Conservation (phyloP, 2,329 filamentous ascomycete species). For the Byssochlamys sp. region DNA sequence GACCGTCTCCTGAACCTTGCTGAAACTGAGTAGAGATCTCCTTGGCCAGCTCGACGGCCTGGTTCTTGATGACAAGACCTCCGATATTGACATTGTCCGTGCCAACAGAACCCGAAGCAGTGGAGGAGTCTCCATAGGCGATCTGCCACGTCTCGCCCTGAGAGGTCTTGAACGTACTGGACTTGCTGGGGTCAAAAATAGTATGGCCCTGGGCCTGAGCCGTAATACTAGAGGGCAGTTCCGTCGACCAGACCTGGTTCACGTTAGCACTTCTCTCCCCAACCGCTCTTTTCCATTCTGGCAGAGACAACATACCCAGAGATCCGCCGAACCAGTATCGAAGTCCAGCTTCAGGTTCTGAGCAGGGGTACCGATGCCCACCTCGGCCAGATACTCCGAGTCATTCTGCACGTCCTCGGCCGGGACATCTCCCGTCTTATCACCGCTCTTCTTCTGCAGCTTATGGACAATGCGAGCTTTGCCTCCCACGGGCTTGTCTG, state of each 20-base stretch:
- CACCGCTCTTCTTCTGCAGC: slow-evolving; percentile 43
- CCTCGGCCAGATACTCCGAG: slow-evolving; percentile 53
- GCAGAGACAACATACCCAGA: slow-evolving; percentile 48
- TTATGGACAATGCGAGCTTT: slow-evolving; percentile 38
- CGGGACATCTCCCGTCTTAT: slow-evolving; percentile 38
- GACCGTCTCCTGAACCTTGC: slow-evolving; percentile 50
- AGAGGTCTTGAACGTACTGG: slow-evolving; percentile 47
- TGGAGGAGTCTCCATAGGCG: slow-evolving; percentile 59
- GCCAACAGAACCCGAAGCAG: slow-evolving; percentile 55
- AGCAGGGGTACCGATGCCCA: slow-evolving; percentile 55
- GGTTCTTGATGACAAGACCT: slow-evolving; percentile 50
- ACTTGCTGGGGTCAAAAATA: slow-evolving; percentile 53
- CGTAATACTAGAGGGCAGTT: slow-evolving; percentile 32
- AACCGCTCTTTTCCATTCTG: background rate
- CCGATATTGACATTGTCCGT: slow-evolving; percentile 55
- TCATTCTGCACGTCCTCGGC: slow-evolving; percentile 61
- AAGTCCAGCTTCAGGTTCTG: slow-evolving; percentile 57
- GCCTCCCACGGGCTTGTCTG: slow-evolving; percentile 40
- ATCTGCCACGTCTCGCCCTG: slow-evolving; percentile 53
- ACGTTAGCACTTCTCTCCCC: background rate
- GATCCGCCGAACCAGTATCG: slow-evolving; percentile 61
- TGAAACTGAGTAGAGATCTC: slow-evolving; percentile 50
- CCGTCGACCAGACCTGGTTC: slow-evolving; percentile 47
- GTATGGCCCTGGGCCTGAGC: slow-evolving; percentile 36
- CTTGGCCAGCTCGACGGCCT: slow-evolving; percentile 57